Evolutionary conservation across 2,329 filamentous ascomycete genomes (phyloP).

Genomic region (Venturiaceae sp.): DNA sequence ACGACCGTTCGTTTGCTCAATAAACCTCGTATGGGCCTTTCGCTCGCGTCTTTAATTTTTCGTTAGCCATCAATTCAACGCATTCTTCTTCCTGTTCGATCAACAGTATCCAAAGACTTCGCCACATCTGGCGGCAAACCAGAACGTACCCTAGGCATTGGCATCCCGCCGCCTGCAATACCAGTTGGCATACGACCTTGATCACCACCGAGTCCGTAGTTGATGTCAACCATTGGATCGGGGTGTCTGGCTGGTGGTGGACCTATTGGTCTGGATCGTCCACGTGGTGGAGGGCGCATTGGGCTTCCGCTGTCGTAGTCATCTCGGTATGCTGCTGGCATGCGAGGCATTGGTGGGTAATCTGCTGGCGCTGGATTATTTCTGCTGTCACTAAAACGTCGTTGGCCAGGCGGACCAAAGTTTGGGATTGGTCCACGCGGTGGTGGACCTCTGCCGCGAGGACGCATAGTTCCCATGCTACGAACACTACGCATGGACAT

Average conservation of each 20-base stretch:
- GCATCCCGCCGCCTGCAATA: background rate
- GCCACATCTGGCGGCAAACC: background rate
- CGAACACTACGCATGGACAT: constrained; percentile 2
- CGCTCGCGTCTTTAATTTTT: background rate
- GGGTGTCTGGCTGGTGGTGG: background rate
- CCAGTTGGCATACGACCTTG: background rate
- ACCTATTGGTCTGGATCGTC: background rate
- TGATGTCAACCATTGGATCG: background rate
- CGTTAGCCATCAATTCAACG: background rate
- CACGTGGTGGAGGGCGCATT: background rate
- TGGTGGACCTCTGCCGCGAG: background rate
- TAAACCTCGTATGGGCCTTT: background rate
- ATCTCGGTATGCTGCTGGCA: background rate
- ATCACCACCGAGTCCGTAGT: background rate
- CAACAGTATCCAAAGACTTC: background rate
- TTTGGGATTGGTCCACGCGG: background rate
- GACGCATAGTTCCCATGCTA: constrained; percentile 2
- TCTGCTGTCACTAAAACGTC: background rate
- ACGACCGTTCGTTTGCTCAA: background rate
- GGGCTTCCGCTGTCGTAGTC: background rate
- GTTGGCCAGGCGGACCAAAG: background rate
- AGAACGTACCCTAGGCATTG: background rate
- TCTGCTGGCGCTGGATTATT: background rate
- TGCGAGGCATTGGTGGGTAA: background rate
- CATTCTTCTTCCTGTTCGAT: background rate